A percentile compares a stretch with the other conserved stretches of the same genome.
Evolutionary conservation across 1,284 basidiomycete species (phyloP).

Genomic region (Rhodotorula sp.): DNA sequence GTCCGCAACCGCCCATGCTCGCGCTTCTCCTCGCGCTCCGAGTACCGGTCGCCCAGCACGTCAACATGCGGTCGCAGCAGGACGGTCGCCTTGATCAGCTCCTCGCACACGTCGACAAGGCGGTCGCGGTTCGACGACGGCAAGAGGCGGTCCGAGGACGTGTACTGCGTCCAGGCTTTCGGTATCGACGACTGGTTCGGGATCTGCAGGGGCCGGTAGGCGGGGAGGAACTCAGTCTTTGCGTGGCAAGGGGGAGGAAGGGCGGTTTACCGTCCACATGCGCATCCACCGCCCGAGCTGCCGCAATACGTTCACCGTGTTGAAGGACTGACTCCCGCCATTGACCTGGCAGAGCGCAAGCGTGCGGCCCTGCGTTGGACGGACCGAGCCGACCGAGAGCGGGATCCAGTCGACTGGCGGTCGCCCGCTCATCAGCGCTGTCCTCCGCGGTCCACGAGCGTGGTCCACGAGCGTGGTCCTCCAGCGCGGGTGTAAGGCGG

Average conservation of each 20-base stretch:
- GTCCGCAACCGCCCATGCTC: conserved; percentile 49
- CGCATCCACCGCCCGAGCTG: conserved; percentile 53
- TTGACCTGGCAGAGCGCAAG: conserved; percentile 51
- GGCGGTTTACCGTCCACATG: conserved; percentile 37
- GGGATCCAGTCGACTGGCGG: conserved; percentile 52
- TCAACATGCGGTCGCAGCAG: conserved; percentile 47
- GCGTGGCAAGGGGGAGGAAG: background rate
- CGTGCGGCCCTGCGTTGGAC: conserved; percentile 53
- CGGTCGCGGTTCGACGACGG: conserved; percentile 53
- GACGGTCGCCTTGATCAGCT: conserved; percentile 49
- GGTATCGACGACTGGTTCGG: conserved; percentile 51
- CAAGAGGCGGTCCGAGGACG: conserved; percentile 47
- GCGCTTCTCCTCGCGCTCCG: conserved; percentile 50
- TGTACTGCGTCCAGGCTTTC: conserved; percentile 52
- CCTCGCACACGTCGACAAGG: conserved; percentile 54
- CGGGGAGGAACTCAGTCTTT: background rate
- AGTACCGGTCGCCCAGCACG: conserved; percentile 49
- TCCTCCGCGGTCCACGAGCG: too few relatives aligned
- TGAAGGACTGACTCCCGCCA: conserved; percentile 52
- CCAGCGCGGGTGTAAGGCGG: background rate
- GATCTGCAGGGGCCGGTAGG: conserved; percentile 23
- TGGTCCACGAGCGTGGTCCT: too few relatives aligned
- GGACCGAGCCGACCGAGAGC: conserved; percentile 49
- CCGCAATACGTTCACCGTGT: conserved; percentile 52
- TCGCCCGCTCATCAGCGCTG: too few relatives aligned